phyloP scores from a whole-genome alignment of 306 rosid species.

The Begonia loranthoides region DNA sequence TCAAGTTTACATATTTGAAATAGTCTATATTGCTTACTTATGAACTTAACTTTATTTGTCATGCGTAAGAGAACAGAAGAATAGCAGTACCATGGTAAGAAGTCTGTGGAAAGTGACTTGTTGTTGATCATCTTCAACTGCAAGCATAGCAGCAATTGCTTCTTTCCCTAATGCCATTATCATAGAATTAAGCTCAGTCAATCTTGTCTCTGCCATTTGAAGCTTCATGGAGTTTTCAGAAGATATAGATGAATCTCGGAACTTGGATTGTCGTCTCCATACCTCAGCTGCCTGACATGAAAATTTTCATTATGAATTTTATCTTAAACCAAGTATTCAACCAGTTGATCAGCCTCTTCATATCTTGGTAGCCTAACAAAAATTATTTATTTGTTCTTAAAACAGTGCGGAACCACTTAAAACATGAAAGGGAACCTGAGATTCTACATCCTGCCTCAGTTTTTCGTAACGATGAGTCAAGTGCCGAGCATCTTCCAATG shows the following conservation, averaged over 20 bases:
- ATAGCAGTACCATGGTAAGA: constrained; percentile 52
- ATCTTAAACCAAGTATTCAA: no score
- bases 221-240: constrained; percentile 61
- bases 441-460: constrained; percentile 72
- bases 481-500: constrained; percentile 95
- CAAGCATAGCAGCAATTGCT: constrained; percentile 77
- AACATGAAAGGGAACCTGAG: constrained; percentile 47
- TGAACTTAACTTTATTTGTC: constrained; percentile 1
- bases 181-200: constrained; percentile 71
- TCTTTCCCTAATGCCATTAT: constrained; percentile 75
- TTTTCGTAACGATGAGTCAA: constrained; percentile 72
- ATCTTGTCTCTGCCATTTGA: constrained; percentile 73
- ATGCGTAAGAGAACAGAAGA: constrained; percentile 6
- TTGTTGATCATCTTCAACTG: constrained; percentile 89
- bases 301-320: constrained; percentile 22
- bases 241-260: constrained; percentile 54
- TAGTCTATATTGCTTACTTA: no score
- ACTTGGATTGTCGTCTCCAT: constrained; percentile 77
- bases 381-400: no score
- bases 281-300: constrained; percentile 78
- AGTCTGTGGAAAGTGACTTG: constrained; percentile 59
- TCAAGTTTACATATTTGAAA: no score
- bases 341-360: no score
- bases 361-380: no score
- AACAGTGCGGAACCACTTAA: no score